These are phyloP conservation scores for Vigna angularis DNA, from an alignment of 306 rosid species.

Conservation along the genomic window DNA sequence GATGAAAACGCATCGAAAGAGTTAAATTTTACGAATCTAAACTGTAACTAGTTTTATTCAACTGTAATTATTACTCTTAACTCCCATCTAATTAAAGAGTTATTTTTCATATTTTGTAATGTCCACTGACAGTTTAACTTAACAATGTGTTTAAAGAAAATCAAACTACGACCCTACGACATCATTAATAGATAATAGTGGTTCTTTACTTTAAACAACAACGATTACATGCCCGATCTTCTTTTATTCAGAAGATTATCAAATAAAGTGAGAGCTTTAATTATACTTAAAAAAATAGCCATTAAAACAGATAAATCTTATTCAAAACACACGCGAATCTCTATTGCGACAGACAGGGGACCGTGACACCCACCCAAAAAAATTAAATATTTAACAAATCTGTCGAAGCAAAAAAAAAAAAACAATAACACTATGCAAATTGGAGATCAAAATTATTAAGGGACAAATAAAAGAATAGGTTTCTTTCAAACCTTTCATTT, in stretches of 20 bases:
- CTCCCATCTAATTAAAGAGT: no score
- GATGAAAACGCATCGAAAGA: no score
- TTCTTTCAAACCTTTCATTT: no score
- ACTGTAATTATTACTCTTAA: no score
- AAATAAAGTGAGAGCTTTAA: not conserved
- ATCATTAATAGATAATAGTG: not conserved
- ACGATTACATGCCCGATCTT: not conserved
- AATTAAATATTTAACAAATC: not conserved
- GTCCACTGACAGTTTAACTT: not conserved
- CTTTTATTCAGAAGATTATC: no score
- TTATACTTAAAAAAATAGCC: not conserved
- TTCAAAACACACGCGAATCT: slow-evolving; percentile 4
- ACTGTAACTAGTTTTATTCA: no score
- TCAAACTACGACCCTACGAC: no score
- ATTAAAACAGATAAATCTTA: not conserved
- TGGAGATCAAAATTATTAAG: not conserved
- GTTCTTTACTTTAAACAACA: not conserved
- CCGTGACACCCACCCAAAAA: not conserved
- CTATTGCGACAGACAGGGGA: not conserved
- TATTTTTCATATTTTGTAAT: no score
- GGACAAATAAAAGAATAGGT: not conserved
- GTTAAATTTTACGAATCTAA: not conserved
- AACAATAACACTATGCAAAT: not conserved
- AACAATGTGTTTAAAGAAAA: not conserved
- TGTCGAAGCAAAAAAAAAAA: not conserved